Conservation (phyloP, 805 yeast genomes). For the Cyberlindnera nakhonratchasimensis region DNA sequence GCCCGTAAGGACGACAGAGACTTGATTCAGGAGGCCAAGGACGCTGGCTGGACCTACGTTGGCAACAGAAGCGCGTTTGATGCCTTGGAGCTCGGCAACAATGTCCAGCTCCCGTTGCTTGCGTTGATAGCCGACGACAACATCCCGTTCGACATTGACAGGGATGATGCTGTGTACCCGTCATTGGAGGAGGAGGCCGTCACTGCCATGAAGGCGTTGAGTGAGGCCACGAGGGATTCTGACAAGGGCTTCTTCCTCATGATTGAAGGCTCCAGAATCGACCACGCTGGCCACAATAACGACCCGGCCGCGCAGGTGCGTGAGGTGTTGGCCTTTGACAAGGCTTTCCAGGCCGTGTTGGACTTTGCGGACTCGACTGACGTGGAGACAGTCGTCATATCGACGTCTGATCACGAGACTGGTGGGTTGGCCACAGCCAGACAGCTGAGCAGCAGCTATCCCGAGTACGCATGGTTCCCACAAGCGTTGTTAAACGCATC, state of each 20-base stretch:
- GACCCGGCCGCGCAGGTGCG: slow-evolving; percentile 94
- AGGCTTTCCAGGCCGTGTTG: slow-evolving; percentile 70
- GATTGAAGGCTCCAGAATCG: slow-evolving; percentile 91
- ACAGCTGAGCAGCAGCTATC: slow-evolving; percentile 65
- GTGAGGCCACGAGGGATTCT: slow-evolving; percentile 62
- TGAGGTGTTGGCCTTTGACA: slow-evolving; percentile 85
- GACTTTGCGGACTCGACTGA: slow-evolving; percentile 66
- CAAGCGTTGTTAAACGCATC: slow-evolving; percentile 64
- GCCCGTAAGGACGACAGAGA: slow-evolving; percentile 71
- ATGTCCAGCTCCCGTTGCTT: slow-evolving; percentile 71
- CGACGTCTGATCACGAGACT: slow-evolving; percentile 94
- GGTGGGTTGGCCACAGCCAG: slow-evolving; percentile 91
- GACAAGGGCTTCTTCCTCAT: slow-evolving; percentile 83
- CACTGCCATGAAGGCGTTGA: slow-evolving; percentile 68
- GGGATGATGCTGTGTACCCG: slow-evolving; percentile 60
- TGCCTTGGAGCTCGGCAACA: slow-evolving; percentile 48
- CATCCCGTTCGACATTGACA: slow-evolving; percentile 82
- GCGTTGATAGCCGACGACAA: slow-evolving; percentile 73
- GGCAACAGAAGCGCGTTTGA: slow-evolving; percentile 61
- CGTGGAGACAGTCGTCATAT: slow-evolving; percentile 71
- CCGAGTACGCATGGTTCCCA: slow-evolving; percentile 88
- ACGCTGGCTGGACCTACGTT: slow-evolving; percentile 61
- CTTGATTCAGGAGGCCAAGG: slow-evolving; percentile 59
- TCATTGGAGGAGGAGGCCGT: slow-evolving; percentile 74
- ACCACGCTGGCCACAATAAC: slow-evolving; percentile 92